These are phyloP conservation scores for Pelargonium exstipulatum DNA, from an alignment of 441 rosid genomes.

Conservation along the genomic window DNA sequence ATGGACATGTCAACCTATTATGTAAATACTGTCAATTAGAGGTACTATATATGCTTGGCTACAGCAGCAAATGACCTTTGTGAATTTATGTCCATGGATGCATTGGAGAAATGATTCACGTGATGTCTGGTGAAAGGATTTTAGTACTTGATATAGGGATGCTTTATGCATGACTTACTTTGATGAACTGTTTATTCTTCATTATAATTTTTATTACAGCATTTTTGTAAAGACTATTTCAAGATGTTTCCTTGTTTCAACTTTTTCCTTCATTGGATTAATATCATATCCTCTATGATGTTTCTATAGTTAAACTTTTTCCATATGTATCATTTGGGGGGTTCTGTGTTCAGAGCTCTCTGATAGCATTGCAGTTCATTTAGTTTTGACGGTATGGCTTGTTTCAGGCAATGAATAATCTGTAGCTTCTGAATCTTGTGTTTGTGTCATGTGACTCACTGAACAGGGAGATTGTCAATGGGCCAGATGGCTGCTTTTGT, in stretches of 20 bases:
- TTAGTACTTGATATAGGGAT: not conserved
- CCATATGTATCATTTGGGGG: not conserved
- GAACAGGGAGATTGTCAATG: conserved; percentile 93
- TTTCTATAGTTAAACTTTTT: not conserved
- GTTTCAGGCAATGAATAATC: conserved; percentile 8
- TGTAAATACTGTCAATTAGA: not conserved
- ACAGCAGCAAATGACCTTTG: not conserved
- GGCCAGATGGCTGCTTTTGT: conserved; percentile 94
- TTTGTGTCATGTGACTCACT: conserved; percentile 24
- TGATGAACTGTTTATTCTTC: not conserved
- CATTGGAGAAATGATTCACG: not conserved
- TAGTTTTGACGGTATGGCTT: conserved; percentile 12
- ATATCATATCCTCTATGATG: not conserved
- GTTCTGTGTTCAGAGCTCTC: conserved; percentile 6
- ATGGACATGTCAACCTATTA: not conserved
- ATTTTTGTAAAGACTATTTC: not conserved
- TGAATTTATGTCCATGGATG: not conserved
- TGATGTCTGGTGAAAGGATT: not conserved
- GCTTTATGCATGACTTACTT: no score
- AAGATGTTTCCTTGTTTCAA: not conserved
- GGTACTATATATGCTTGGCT: not conserved
- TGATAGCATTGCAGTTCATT: conserved; percentile 9
- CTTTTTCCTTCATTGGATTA: not conserved
- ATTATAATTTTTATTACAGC: not conserved
- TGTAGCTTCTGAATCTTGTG: conserved; percentile 18